These are phyloP conservation scores for Zizania palustris DNA, from an alignment of 202 grass and related monocot species.

Conservation along the genomic window DNA sequence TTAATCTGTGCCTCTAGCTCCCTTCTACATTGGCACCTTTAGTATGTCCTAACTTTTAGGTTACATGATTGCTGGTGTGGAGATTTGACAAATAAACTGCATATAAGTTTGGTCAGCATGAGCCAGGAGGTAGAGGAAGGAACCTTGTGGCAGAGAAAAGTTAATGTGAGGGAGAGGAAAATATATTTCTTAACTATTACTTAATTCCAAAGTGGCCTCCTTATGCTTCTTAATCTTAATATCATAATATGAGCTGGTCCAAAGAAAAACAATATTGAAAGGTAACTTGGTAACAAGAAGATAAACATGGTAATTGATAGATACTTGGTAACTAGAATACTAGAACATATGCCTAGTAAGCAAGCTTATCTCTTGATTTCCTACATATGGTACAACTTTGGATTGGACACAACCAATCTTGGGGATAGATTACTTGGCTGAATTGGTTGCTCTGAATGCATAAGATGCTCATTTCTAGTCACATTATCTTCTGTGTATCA, in stretches of 20 bases:
- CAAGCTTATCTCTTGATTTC: no score
- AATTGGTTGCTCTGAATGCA: not conserved
- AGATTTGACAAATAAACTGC: not conserved
- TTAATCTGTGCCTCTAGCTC: not conserved
- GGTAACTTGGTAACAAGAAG: no score
- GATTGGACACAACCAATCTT: no score
- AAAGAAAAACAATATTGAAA: no score
- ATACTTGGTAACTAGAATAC: no score
- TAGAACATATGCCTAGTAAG: no score
- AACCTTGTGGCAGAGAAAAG: not conserved
- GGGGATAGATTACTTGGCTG: no score
- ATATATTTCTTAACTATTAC: not conserved
- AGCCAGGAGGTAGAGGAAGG: not conserved
- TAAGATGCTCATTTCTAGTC: constrained; percentile 16
- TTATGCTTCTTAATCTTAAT: no score
- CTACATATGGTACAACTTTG: no score
- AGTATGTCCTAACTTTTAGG: not conserved
- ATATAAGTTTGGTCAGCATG: not conserved
- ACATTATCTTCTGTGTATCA: not conserved
- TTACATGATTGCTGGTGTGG: not conserved
- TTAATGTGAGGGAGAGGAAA: not conserved
- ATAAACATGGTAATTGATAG: no score
- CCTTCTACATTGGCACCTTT: constrained; percentile 8
- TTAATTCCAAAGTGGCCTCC: no score
- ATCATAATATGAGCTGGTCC: not conserved